Evolutionary conservation across 257 asterid genomes (phyloP).

Genomic region (Solanum pinnatisectum): DNA sequence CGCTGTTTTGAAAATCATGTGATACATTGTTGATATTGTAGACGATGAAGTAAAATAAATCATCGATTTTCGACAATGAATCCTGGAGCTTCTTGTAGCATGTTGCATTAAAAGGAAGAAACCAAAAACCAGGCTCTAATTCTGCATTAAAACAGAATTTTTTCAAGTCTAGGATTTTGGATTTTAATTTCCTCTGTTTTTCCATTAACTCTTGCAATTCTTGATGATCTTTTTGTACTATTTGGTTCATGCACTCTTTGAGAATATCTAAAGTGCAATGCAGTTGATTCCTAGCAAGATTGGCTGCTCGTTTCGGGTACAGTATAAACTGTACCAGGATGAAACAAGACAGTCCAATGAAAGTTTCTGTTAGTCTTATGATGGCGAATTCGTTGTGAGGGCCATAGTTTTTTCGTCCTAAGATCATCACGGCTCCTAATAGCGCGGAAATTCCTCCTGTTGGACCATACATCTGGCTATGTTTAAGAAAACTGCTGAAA

Average conservation of each 20-base stretch:
- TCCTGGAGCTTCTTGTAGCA: not conserved
- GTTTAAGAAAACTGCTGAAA: constrained; percentile 35
- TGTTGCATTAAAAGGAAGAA: not conserved
- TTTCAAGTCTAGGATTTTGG: not conserved
- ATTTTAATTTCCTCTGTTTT: not conserved
- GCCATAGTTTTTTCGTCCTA: constrained; percentile 53
- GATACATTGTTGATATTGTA: not conserved
- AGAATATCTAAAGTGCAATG: constrained; percentile 10
- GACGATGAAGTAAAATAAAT: not conserved
- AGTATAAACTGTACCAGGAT: constrained; percentile 36
- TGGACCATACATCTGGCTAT: constrained; percentile 56
- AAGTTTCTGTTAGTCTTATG: constrained; percentile 42
- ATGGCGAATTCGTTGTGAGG: constrained; percentile 47
- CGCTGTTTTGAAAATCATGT: not conserved
- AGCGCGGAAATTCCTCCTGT: constrained; percentile 55
- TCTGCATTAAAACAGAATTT: not conserved
- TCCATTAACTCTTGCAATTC: not conserved
- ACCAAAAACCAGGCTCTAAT: not conserved
- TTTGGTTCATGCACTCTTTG: constrained; percentile 29
- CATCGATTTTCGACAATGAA: not conserved
- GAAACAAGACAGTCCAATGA: constrained; percentile 44
- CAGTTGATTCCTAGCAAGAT: constrained; percentile 38
- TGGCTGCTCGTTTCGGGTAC: constrained; percentile 48
- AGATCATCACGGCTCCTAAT: constrained; percentile 51
- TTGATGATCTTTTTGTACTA: not conserved